Evolutionary conservation across 768 basidiomycete genomes (phyloP), one percentile per base, ranked within the genome.

Genomic region (Leccinum arenicola): DNA sequence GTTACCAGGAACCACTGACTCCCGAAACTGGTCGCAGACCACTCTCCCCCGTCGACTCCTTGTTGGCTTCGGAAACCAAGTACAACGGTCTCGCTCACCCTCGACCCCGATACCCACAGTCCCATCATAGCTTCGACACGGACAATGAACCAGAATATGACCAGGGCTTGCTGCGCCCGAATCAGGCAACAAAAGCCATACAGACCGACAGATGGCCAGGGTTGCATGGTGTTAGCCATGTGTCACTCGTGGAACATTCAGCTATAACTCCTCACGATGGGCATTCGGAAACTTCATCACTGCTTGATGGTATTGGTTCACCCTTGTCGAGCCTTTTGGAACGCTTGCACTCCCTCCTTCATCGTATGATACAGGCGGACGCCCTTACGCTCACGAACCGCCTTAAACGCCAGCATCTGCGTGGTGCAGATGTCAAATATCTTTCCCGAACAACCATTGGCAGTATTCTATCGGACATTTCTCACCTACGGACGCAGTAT

Each of bases 361-460:
- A 80, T 27, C 83, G 84, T 36, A 75, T 92, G 56, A 75, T 79
- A 45, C 78, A 89, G 61, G 88, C 95, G 1, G 95, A 98, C 64
- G 88, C 95, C 2, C 79, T 88, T 21, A 94, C 93, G 2, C 78
- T 98, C 45, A 93, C 92, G 33, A 91, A 90, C 62, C 87, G 97
- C 27, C 78, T 98, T 27, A 95, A 93, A 73, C 88, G 94, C 57
- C 95, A 98, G 65, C 85, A 95, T 66, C 80, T 98, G 19, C 83
- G 83, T 59, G 89, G 88, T 23, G 89, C 93, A 9, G 94, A 97
- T 64, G 82, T 98, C 31, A 83, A 85, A 31, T 89, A 97, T 70
- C 80, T 98, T 17, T 95, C 94, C 0, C 85, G 88, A 49, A 84
- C 82, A 25, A 97, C 94, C 0, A 80, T 98, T 59, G 82, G 82